phyloP scores from a whole-genome alignment of 1,139 yeast species.

The Kluyveromyces sp. region DNA sequence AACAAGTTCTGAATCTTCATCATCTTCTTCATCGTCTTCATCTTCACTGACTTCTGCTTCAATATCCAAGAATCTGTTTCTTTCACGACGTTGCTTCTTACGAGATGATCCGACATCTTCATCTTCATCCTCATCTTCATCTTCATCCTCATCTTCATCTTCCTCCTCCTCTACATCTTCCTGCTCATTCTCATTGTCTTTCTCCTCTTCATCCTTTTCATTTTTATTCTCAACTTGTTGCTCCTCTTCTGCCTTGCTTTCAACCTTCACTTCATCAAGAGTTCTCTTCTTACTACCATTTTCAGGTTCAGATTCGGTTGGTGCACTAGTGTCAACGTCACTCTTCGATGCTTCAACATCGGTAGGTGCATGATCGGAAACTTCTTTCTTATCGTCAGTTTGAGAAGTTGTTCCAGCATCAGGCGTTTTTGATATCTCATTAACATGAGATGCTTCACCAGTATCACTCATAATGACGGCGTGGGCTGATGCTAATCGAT shows the following conservation, averaged over 20 bases:
- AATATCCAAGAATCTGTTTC: constrained; percentile 92
- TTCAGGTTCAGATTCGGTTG: constrained; percentile 4
- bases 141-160: constrained; percentile 37
- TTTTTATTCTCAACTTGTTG: constrained; percentile 26
- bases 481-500: neutral
- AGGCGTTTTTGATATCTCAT: too few relatives aligned
- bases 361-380: constrained; percentile 2
- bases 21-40: constrained; percentile 92
- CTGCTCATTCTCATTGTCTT: constrained; percentile 15
- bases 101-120: constrained; percentile 59
- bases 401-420: neutral
- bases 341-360: constrained; percentile 4
- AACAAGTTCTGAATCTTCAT: constrained; percentile 81
- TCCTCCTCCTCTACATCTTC: constrained; percentile 16
- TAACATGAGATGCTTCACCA: neutral
- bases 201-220: constrained; percentile 23
- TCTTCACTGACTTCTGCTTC: constrained; percentile 99
- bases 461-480: neutral
- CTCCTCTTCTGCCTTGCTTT: constrained; percentile 29
- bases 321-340: neutral
- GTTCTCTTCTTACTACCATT: constrained; percentile 3
- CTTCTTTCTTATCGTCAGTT: neutral
- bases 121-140: constrained; percentile 50
- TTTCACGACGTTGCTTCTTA: constrained; percentile 58
- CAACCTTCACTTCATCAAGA: constrained; percentile 4